phyloP scores from a whole-genome alignment of 106 monocot genomes.

The Acorus calamus region DNA sequence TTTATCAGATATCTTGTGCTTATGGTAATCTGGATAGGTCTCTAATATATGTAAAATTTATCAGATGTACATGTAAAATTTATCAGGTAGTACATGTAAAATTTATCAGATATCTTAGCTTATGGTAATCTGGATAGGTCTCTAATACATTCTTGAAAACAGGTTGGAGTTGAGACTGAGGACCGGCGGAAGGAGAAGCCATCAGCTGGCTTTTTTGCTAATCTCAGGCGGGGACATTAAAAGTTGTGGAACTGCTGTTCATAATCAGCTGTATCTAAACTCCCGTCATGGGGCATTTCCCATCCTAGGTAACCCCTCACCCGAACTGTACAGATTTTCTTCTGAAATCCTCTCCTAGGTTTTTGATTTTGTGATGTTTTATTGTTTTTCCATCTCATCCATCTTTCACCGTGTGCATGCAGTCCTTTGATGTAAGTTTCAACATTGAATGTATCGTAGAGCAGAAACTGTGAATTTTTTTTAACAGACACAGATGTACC shows the following conservation, averaged over 20 bases:
- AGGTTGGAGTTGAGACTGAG: slow-evolving; percentile 43
- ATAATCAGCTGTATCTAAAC: too few relatives aligned
- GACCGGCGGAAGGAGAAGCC: slow-evolving; percentile 40
- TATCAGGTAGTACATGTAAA: too few relatives aligned
- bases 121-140: too few relatives aligned
- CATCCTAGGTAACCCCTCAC: not conserved
- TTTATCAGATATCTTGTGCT: not conserved
- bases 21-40: not conserved
- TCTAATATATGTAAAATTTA: too few relatives aligned
- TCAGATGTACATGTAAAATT: too few relatives aligned
- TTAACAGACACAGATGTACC: too few relatives aligned
- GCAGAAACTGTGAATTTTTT: too few relatives aligned
- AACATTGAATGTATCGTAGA: too few relatives aligned
- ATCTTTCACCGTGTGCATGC: too few relatives aligned
- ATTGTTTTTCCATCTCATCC: not conserved
- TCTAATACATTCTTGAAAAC: slow-evolving; percentile 13
- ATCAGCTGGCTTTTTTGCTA: slow-evolving; percentile 45
- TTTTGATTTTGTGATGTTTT: not conserved
- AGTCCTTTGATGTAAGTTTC: too few relatives aligned
- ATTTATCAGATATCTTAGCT: too few relatives aligned
- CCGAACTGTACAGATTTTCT: not conserved
- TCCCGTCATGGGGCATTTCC: not conserved
- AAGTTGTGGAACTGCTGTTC: not conserved
- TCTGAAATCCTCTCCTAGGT: not conserved
- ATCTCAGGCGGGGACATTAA: slow-evolving; percentile 39